These are phyloP conservation scores for Trametes punicea DNA, from an alignment of 768 basidiomycete species.

Conservation along the genomic window DNA sequence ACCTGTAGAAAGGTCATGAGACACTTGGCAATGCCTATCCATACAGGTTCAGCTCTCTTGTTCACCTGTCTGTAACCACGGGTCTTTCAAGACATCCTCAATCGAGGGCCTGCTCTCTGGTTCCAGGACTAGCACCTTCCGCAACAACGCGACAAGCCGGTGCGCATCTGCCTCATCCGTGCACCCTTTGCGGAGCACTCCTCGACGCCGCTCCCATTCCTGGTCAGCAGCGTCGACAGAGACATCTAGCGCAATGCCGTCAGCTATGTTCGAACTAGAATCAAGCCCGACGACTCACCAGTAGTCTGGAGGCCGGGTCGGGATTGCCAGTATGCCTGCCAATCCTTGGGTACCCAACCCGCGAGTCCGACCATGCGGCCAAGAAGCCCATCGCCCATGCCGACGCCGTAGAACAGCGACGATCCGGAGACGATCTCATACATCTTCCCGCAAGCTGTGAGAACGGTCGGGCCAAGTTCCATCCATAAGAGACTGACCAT, in stretches of 20 bases:
- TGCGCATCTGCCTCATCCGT: constrained; percentile 31
- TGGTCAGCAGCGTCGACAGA: constrained; percentile 27
- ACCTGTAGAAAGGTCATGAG: too few species aligned
- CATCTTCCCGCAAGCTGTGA: not conserved
- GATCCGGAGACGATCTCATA: not conserved
- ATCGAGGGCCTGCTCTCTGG: constrained; percentile 42
- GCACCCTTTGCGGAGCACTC: constrained; percentile 28
- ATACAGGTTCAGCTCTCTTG: not conserved
- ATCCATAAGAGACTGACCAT: not conserved
- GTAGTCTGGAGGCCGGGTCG: constrained; percentile 15
- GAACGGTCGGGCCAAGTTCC: not conserved
- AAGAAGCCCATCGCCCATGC: not conserved
- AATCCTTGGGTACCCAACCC: not conserved
- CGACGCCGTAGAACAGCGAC: not conserved
- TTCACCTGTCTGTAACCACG: constrained; percentile 28
- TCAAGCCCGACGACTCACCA: constrained; percentile 24
- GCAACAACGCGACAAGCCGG: constrained; percentile 38
- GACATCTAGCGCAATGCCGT: constrained; percentile 28
- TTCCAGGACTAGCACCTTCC: constrained; percentile 39
- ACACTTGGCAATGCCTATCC: too few species aligned
- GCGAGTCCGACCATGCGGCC: not conserved
- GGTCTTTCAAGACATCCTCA: constrained; percentile 34
- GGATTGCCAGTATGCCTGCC: not conserved
- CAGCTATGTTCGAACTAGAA: constrained; percentile 24
- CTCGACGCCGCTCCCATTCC: constrained; percentile 32